Evolutionary conservation across 805 yeast genomes (phyloP), one percentile per base, ranked within the genome.

Genomic region (Ogataea nonfermentans): DNA sequence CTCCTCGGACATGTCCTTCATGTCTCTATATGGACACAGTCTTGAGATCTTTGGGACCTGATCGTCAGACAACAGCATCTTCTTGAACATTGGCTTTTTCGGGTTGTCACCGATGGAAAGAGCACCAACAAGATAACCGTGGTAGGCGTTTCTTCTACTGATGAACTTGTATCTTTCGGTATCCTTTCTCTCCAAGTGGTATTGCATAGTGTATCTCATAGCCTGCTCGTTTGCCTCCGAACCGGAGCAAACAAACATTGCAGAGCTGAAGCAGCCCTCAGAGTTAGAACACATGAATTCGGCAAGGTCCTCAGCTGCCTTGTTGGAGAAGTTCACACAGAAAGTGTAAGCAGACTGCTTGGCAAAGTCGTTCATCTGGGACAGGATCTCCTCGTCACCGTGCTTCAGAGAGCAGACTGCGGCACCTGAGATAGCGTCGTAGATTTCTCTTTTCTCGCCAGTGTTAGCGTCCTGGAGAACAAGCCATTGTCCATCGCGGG

Each of bases 171-270:
- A 48, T 46, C 71, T 65, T 22, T 59, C 53, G 9, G 63, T 56
- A 41, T 65, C 65, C 23, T 68, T 68, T 22, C 58, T 63, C 51
- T 71, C 75, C 28, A 62, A 47, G 43, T 61, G 66, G 49, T 70
- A 69, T 52, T 70, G 74, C 46, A 60, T 57, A 13, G 84, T 83
- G 58, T 81, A 80, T 56, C 81, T 82, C 52, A 82, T 59, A 3
- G 88, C 88, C 19, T 85, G 85, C 55, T 82, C 90, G 50, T 82
- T 82, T 32, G 89, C 86, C 57, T 82, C 90, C 13, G 87, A 71
- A 34, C 93, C 93, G 2, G 84, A 75, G 52, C 80, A 80, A 41
- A 78, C 72, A 38, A 83, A 62, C 39, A 65, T 46, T 4, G 68
- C 73, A 16, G 66, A 55, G 3, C 53, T 51, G 43, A 67, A 66